Evolutionary conservation across 768 basidiomycete genomes (phyloP), one percentile per base, ranked within the genome.

Genomic region (Suillus variegatus): DNA sequence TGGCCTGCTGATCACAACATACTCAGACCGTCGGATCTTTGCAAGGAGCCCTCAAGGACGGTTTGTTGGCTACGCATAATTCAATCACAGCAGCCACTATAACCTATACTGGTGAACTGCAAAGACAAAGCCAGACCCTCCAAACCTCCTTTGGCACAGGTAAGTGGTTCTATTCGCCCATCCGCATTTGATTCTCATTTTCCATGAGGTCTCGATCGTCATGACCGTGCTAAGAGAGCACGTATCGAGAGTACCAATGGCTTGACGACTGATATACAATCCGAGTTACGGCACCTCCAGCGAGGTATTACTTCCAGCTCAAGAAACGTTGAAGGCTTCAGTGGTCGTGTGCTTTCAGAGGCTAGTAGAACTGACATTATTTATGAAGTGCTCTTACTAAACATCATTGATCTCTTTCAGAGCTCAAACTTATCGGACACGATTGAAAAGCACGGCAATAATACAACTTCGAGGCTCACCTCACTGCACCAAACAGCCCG

Each of bases 181-280:
- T 35, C 43, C 28, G 65, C 57, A 16, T 44, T 36, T 64, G 38
- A 46, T 25, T 46, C 54, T 56, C 20, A 28, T 14, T 1, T 38
- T 43, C 41, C 12, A 32, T 32, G 66, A 88, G 91, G 86, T 40
- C 82, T 91, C 67, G 86, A 92, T 66, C 82, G 85, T 66, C 78
- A 90, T 70, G 77, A 78, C 51, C 81, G 85, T 62, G 83, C 86
- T 18, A 94, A 94, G 72, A 84, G 88, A 57, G 87, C 87, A 46
- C 85, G 92, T 51, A 71, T 88, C 3, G 90, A 92, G 61, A 81
- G 83, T 12, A 87, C 85, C 22, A 78, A 81, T 49, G 73, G 78
- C 4, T 76, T 91, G 71, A 77, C 77, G 38, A 75, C 79, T 6
- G 83, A 86, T 40, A 70, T 86, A 41, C 83, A 87, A 67, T 79